phyloP scores from a whole-genome alignment of 2,329 filamentous ascomycete genomes.

The Ophiostoma perfectum region DNA sequence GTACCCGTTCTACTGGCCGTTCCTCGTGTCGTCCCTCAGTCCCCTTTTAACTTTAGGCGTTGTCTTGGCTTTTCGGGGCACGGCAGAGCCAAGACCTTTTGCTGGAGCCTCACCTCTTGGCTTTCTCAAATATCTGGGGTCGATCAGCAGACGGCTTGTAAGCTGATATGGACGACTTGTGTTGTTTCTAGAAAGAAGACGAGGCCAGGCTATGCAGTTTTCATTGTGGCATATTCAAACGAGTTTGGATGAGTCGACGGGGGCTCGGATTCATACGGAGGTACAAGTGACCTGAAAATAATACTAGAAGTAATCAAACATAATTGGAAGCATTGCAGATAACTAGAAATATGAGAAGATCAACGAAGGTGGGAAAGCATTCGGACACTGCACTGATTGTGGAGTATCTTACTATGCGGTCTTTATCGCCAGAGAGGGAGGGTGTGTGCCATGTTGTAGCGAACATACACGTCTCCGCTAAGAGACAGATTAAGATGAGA shows the following conservation, averaged over 20 bases:
- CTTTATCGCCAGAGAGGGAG: neutral
- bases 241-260: no score
- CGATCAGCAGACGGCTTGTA: neutral
- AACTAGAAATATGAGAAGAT: no score
- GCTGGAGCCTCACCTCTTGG: slow-evolving; percentile 8
- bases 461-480: neutral
- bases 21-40: neutral
- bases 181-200: no score
- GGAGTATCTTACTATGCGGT: neutral
- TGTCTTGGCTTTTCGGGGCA: slow-evolving; percentile 10
- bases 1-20: neutral
- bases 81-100: slow-evolving; percentile 9
- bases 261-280: no score
- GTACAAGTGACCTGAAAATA: no score
- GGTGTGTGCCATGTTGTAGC: neutral
- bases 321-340: no score
- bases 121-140: slow-evolving; percentile 1
- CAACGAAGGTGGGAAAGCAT: neutral
- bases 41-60: neutral
- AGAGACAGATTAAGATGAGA: neutral
- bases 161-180: neutral
- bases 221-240: no score
- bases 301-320: no score
- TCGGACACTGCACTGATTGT: neutral
- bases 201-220: no score